Percentiles rank a stretch among this genome's conserved stretches.
These are phyloP conservation scores for Globisporangium takayamanum DNA, from an alignment of 352 stramenopile genomes.

Conservation along the genomic window DNA sequence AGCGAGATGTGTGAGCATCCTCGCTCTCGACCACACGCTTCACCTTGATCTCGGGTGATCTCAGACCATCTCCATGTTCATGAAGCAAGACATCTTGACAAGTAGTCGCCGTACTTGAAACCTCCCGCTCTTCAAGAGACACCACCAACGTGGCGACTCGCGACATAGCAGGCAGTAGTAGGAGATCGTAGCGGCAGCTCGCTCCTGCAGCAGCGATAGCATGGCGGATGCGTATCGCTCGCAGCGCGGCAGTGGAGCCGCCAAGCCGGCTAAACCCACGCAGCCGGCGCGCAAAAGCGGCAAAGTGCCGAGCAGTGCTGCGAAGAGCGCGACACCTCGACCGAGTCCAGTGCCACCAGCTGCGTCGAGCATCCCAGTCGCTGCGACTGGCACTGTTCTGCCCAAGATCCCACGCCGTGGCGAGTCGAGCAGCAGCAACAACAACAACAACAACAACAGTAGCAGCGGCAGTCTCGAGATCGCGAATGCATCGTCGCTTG, in stretches of 20 bases:
- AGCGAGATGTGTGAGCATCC: too few species aligned
- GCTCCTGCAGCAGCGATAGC: neutral
- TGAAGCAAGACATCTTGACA: too few species aligned
- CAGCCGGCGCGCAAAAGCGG: constrained; percentile 12
- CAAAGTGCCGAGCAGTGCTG: neutral
- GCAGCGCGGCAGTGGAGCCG: neutral
- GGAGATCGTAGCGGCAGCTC: neutral
- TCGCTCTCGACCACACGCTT: too few species aligned
- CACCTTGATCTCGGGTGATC: too few species aligned
- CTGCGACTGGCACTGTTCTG: constrained; percentile 20
- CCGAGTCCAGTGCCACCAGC: constrained; percentile 14
- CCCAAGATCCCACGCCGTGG: constrained; percentile 28
- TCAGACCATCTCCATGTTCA: too few species aligned
- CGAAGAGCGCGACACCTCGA: constrained; percentile 16
- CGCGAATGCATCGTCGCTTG: constrained; percentile 8
- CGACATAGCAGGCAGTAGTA: neutral
- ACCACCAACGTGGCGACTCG: neutral
- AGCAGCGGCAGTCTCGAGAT: constrained; percentile 12
- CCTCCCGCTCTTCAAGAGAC: too few species aligned
- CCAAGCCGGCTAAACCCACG: neutral
- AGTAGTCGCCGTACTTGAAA: too few species aligned
- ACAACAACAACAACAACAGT: constrained; percentile 13
- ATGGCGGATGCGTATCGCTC: constrained; percentile 6
- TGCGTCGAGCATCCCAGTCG: neutral
- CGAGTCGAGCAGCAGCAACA: constrained; percentile 1